A percentile compares a stretch with the other conserved stretches of the same genome.
phyloP scores from a whole-genome alignment of 1,284 basidiomycete genomes.

The Blastosporella zonata region DNA sequence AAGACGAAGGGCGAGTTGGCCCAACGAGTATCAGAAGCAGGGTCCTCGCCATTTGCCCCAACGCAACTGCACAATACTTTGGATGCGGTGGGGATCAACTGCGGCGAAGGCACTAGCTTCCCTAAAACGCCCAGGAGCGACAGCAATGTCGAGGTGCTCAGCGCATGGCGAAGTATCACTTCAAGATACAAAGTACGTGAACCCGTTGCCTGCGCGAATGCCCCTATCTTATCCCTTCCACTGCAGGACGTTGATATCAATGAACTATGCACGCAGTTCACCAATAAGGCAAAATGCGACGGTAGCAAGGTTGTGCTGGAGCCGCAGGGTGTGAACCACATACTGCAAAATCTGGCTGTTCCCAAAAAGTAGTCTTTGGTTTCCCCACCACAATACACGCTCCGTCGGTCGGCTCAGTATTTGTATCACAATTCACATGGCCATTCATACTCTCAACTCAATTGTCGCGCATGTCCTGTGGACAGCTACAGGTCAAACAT shows the following conservation, averaged over 20 bases:
- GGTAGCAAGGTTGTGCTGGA: conserved; percentile 77
- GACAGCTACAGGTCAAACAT: neutral
- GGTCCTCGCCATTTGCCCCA: conserved; percentile 46
- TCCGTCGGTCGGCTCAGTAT: neutral
- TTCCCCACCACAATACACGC: neutral
- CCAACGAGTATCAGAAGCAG: conserved; percentile 43
- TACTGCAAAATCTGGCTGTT: conserved; percentile 54
- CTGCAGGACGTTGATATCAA: conserved; percentile 71
- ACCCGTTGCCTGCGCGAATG: conserved; percentile 1
- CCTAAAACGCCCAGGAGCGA: conserved; percentile 68
- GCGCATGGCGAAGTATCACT: conserved; percentile 73
- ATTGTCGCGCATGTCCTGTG: neutral
- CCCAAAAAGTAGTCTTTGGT: conserved; percentile 19
- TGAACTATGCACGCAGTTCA: conserved; percentile 71
- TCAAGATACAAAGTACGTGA: conserved; percentile 63
- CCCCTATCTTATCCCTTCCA: conserved; percentile 8
- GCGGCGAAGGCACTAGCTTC: conserved; percentile 60
- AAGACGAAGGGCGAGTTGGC: conserved; percentile 56
- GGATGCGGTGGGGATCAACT: conserved; percentile 46
- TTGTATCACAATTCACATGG: conserved; percentile 1
- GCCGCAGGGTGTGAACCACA: conserved; percentile 60
- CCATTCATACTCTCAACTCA: neutral
- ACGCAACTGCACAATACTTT: conserved; percentile 29
- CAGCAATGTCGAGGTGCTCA: conserved; percentile 69
- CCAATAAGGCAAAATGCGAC: conserved; percentile 75